A percentile compares a stretch with the other conserved stretches of the same genome.
Evolutionary conservation across 352 stramenopile genomes (phyloP).

Genomic region (Aphanomyces stellatus): DNA sequence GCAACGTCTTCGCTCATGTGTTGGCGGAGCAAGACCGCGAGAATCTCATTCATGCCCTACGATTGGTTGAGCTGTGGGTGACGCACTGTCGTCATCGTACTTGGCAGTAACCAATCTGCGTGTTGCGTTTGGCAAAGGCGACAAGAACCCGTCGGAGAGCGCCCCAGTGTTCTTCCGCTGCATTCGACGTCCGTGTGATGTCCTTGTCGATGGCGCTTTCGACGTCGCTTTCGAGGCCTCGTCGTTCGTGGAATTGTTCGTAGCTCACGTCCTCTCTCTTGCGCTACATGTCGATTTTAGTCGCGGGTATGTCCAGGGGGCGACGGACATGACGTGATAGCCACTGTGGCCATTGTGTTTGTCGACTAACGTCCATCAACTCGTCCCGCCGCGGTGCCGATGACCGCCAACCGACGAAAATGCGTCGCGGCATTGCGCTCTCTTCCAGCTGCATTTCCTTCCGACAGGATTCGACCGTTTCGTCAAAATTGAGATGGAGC

Average conservation of each 20-base stretch:
- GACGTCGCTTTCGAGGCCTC: slow-evolving; percentile 29
- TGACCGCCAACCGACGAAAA: background rate
- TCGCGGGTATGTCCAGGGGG: too few relatives aligned
- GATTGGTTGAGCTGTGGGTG: background rate
- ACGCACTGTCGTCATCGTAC: background rate
- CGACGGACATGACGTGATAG: background rate
- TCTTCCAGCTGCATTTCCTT: background rate
- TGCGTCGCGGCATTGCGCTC: background rate
- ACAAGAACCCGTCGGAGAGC: slow-evolving; percentile 61
- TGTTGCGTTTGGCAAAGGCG: slow-evolving; percentile 65
- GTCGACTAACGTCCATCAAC: background rate
- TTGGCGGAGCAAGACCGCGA: slow-evolving; percentile 61
- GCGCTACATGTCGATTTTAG: too few relatives aligned
- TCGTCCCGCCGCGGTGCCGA: background rate
- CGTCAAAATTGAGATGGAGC: background rate
- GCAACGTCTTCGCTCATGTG: slow-evolving; percentile 45
- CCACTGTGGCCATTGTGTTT: background rate
- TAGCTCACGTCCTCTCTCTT: too few relatives aligned
- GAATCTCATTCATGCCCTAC: slow-evolving; percentile 74
- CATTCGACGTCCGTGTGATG: slow-evolving; percentile 54
- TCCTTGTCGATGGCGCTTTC: slow-evolving; percentile 77
- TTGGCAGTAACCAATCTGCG: slow-evolving; percentile 75
- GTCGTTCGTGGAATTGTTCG: background rate
- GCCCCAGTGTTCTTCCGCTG: slow-evolving; percentile 39
- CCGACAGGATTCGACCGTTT: background rate